A percentile compares a stretch with the other conserved stretches of the same genome.
These are phyloP conservation scores for Apiotrichum laibachii DNA, from an alignment of 1,284 basidiomycete species.

Conservation along the genomic window DNA sequence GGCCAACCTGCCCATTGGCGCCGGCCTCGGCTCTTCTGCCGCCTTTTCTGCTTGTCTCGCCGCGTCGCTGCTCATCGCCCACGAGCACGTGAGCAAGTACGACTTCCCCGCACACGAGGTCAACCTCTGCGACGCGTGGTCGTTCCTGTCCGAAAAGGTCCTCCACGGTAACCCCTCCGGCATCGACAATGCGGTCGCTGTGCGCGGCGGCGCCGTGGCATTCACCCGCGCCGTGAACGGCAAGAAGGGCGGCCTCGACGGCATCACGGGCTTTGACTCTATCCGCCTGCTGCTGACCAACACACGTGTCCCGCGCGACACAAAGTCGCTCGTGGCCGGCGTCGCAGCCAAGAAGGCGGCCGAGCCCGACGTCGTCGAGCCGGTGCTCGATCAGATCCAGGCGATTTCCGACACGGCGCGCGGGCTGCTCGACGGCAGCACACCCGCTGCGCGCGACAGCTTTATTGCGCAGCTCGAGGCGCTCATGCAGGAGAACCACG, in stretches of 20 bases:
- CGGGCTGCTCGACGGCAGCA: slow-evolving; percentile 65
- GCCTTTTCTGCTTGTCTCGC: slow-evolving; percentile 79
- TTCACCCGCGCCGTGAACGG: slow-evolving; percentile 81
- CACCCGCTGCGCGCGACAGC: slow-evolving; percentile 55
- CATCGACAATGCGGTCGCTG: slow-evolving; percentile 92
- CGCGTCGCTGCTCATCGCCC: slow-evolving; percentile 65
- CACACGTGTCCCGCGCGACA: slow-evolving; percentile 87
- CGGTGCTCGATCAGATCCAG: slow-evolving; percentile 73
- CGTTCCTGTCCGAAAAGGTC: slow-evolving; percentile 93
- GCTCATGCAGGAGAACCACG: slow-evolving; percentile 85
- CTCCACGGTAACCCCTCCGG: slow-evolving; percentile 97
- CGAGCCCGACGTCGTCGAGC: slow-evolving; percentile 74
- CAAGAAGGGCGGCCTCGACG: slow-evolving; percentile 74
- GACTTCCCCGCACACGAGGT: slow-evolving; percentile 57
- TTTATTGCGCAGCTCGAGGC: slow-evolving; percentile 55
- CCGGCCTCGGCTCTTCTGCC: slow-evolving; percentile 94
- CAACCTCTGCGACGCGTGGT: slow-evolving; percentile 84
- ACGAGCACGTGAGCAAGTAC: slow-evolving; percentile 36
- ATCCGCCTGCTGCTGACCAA: slow-evolving; percentile 85
- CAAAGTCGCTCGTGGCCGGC: slow-evolving; percentile 87
- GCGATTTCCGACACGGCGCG: slow-evolving; percentile 75
- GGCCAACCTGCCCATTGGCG: slow-evolving; percentile 95
- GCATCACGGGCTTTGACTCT: slow-evolving; percentile 76
- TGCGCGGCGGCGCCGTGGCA: slow-evolving; percentile 87
- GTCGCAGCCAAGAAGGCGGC: slow-evolving; percentile 58